A percentile compares a stretch with the other conserved stretches of the same genome.
phyloP scores from a whole-genome alignment of 805 yeast genomes.

The Metschnikowia colocasiae region DNA sequence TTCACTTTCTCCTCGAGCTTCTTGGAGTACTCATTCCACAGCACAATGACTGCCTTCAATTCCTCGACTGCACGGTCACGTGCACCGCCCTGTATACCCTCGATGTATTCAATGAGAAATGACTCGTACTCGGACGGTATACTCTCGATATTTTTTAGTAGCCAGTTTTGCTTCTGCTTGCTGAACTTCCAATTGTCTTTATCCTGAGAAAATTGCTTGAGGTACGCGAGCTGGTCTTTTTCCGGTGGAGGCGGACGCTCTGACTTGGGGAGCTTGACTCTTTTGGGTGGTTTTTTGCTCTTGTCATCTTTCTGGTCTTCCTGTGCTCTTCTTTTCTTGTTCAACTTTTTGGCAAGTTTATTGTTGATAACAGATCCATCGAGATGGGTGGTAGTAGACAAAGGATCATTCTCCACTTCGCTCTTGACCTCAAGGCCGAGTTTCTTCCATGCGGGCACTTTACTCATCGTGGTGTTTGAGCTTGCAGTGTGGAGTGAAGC shows the following conservation, averaged over 20 bases:
- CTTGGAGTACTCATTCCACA: slow-evolving; percentile 54
- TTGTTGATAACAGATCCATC: slow-evolving; percentile 40
- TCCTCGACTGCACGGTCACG: slow-evolving; percentile 52
- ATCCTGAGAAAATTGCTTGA: slow-evolving; percentile 56
- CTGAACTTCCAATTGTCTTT: slow-evolving; percentile 73
- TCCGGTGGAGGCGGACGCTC: slow-evolving; percentile 73
- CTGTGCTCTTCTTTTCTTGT: slow-evolving; percentile 28
- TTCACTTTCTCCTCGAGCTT: slow-evolving; percentile 41
- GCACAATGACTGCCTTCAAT: slow-evolving; percentile 42
- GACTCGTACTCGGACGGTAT: slow-evolving; percentile 53
- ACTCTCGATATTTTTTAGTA: slow-evolving; percentile 54
- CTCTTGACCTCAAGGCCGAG: slow-evolving; percentile 64
- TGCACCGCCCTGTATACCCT: slow-evolving; percentile 69
- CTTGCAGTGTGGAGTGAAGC: not conserved
- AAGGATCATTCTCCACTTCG: slow-evolving; percentile 43
- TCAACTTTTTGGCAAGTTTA: slow-evolving; percentile 42
- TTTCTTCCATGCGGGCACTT: slow-evolving; percentile 81
- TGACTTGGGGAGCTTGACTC: slow-evolving; percentile 62
- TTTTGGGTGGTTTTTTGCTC: slow-evolving; percentile 60
- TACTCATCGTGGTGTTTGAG: slow-evolving; percentile 11
- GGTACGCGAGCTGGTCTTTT: slow-evolving; percentile 66
- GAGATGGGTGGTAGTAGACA: slow-evolving; percentile 43
- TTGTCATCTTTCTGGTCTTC: slow-evolving; percentile 16
- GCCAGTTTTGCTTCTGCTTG: slow-evolving; percentile 85
- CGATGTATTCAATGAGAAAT: slow-evolving; percentile 49